Percentiles rank a stretch among this genome's conserved stretches.
Evolutionary conservation across 73 alveolate genomes (phyloP).

Genomic region (Paramecium primaurelia): DNA sequence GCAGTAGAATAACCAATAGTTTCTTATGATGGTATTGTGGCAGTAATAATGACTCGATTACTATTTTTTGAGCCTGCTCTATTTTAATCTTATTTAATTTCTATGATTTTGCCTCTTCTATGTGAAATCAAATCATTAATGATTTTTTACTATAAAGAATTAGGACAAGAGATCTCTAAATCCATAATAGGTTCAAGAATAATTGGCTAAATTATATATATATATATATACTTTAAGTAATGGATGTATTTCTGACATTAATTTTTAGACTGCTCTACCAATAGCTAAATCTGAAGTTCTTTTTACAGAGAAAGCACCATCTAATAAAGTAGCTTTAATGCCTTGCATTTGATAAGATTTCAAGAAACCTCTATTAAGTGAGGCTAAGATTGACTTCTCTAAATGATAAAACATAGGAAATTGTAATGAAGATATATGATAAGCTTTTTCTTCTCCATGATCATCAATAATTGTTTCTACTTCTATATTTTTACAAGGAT

Average conservation of each 20-base stretch:
- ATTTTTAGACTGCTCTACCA: neutral
- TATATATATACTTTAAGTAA: neutral
- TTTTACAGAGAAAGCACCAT: neutral
- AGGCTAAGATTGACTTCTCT: neutral
- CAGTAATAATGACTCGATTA: neutral
- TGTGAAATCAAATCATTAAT: neutral
- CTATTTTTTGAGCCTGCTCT: neutral
- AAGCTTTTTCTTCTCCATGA: constrained; percentile 50
- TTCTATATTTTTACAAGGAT: constrained; percentile 46
- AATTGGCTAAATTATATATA: neutral
- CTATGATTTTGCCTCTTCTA: neutral
- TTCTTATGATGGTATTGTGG: neutral
- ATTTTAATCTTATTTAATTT: neutral
- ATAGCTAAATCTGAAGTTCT: constrained; percentile 1
- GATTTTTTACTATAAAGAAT: neutral
- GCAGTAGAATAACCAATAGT: neutral
- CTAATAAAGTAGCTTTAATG: neutral
- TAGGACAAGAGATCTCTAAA: neutral
- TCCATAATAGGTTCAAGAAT: neutral
- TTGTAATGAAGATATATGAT: neutral
- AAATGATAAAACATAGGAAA: constrained; percentile 40
- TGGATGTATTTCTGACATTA: neutral
- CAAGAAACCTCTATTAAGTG: constrained; percentile 41
- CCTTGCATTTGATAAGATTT: neutral
- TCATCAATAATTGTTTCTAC: constrained; percentile 39